Conservation (phyloP, 1,284 basidiomycete genomes). For the Heterobasidion irregulare region DNA sequence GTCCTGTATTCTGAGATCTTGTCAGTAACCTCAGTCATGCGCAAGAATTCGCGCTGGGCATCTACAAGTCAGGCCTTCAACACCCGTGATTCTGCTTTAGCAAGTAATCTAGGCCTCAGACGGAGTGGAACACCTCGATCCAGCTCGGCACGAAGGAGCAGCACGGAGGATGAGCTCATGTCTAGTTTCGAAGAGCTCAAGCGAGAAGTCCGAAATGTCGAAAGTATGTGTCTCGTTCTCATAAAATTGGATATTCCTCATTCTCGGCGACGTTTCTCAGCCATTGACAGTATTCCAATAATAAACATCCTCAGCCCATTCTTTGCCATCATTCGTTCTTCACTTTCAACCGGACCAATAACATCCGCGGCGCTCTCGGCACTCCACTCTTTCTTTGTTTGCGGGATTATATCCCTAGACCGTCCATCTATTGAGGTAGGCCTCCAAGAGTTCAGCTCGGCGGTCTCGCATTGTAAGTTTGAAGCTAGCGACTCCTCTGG, state of each 20-base stretch:
- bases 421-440: conserved; percentile 51
- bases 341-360: conserved; percentile 89
- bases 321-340: conserved; percentile 88
- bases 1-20: conserved; percentile 85
- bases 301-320: conserved; percentile 77
- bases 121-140: conserved; percentile 39
- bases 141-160: conserved; percentile 30
- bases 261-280: conserved; percentile 24
- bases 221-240: conserved; percentile 38
- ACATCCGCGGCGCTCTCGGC: conserved; percentile 85
- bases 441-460: conserved; percentile 80
- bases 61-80: conserved; percentile 54
- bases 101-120: conserved; percentile 66
- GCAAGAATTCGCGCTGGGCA: conserved; percentile 93
- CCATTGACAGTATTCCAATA: conserved; percentile 47
- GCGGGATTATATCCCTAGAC: conserved; percentile 57
- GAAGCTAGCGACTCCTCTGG: conserved; percentile 94
- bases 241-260: not conserved
- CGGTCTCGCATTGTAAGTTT: conserved; percentile 95
- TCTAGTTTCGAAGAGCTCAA: conserved; percentile 84
- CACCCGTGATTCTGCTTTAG: conserved; percentile 54
- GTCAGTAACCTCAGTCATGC: conserved; percentile 92
- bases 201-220: conserved; percentile 60
- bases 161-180: conserved; percentile 77
- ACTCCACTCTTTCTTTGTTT: conserved; percentile 82